These are phyloP conservation scores for Quercus aquifolioides DNA, from an alignment of 306 rosid genomes.

Conservation along the genomic window DNA sequence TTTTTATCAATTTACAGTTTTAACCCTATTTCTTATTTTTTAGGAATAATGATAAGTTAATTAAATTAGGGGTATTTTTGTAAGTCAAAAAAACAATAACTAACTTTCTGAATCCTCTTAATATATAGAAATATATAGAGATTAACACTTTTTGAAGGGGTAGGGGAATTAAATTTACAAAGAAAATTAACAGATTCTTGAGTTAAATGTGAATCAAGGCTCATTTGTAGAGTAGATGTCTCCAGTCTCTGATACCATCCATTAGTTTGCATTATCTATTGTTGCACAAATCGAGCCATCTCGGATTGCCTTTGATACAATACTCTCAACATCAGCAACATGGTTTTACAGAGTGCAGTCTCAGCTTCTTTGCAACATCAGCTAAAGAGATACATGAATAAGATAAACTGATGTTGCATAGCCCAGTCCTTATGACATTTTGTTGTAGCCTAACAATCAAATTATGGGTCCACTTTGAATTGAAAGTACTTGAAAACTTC, in stretches of 20 bases:
- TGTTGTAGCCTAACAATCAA: conserved; percentile 92
- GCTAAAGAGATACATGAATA: conserved; percentile 72
- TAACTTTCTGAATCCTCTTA: no score
- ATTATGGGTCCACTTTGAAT: conserved; percentile 70
- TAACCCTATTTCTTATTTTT: no score
- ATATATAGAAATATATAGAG: no score
- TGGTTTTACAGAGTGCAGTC: no score
- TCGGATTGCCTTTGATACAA: conserved; percentile 78
- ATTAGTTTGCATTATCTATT: conserved; percentile 6
- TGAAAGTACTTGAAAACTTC: conserved; percentile 66
- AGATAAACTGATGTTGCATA: conserved; percentile 91
- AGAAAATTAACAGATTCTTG: no score
- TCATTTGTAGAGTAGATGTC: conserved; percentile 45
- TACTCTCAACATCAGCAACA: conserved; percentile 51
- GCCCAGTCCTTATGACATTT: conserved; percentile 90
- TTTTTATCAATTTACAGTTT: no score
- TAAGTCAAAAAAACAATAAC: no score
- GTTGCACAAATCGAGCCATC: conserved; percentile 77
- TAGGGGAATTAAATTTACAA: no score
- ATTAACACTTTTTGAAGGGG: no score
- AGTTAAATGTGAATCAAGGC: background rate
- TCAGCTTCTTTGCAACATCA: conserved; percentile 80
- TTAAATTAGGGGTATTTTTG: no score
- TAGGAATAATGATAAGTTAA: no score
- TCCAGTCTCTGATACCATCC: no score